Percentiles rank a stretch among this genome's conserved stretches.
Conservation (phyloP, 2,329 filamentous ascomycete genomes). For the Exophiala oligosperma region DNA sequence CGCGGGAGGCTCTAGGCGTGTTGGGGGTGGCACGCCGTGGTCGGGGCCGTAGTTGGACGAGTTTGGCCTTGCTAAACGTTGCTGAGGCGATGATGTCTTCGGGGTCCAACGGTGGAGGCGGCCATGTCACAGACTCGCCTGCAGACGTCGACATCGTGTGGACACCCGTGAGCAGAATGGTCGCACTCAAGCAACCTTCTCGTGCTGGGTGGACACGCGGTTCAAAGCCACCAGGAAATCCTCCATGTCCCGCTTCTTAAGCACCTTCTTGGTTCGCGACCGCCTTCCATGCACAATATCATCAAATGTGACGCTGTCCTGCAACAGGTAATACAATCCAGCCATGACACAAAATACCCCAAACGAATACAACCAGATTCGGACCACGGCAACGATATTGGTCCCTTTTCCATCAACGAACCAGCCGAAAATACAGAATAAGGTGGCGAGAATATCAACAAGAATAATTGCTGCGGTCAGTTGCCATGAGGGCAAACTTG, state of each 20-base stretch:
- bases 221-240: conserved; percentile 89
- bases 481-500: conserved; percentile 84
- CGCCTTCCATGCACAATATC: conserved; percentile 92
- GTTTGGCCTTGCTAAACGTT: background rate
- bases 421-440: conserved; percentile 84
- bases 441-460: conserved; percentile 80
- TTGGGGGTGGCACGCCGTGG: background rate
- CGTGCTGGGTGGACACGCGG: conserved; percentile 87
- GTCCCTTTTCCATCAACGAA: conserved; percentile 67
- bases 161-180: conserved; percentile 15
- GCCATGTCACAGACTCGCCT: conserved; percentile 10
- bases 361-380: conserved; percentile 89
- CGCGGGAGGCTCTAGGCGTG: background rate
- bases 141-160: conserved; percentile 5
- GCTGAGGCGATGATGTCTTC: background rate
- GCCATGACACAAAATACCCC: conserved; percentile 85
- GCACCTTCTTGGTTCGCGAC: conserved; percentile 65
- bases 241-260: conserved; percentile 82
- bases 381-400: conserved; percentile 79
- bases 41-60: background rate
- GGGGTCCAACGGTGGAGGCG: conserved; percentile 11
- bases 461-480: conserved; percentile 73
- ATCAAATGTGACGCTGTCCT: conserved; percentile 79
- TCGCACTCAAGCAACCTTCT: conserved; percentile 70
- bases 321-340: conserved; percentile 76